These are phyloP conservation scores for Saussurea involucrata DNA, from an alignment of 129 eudicot species.

Conservation along the genomic window DNA sequence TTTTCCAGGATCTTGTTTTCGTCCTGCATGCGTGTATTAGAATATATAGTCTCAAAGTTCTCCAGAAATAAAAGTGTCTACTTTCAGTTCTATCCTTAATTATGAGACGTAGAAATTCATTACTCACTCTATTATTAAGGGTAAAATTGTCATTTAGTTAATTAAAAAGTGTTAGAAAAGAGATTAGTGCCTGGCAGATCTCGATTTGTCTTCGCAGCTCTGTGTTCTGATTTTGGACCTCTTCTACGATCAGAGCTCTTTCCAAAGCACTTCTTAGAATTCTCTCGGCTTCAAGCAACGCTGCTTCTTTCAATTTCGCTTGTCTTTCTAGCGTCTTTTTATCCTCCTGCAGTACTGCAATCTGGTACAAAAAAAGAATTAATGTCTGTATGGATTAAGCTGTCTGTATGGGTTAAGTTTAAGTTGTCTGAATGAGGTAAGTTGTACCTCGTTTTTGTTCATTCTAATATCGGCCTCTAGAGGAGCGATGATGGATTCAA, in stretches of 20 bases:
- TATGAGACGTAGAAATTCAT: not conserved
- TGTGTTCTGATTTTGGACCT: conserved; percentile 79
- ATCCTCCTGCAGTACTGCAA: conserved; percentile 68
- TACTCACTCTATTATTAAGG: not conserved
- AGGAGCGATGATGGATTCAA: conserved; percentile 84
- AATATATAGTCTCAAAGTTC: not conserved
- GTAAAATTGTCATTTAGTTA: not conserved
- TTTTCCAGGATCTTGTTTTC: conserved; percentile 87
- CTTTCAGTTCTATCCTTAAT: not conserved
- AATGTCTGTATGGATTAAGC: too few relatives aligned
- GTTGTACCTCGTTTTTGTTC: conserved; percentile 73
- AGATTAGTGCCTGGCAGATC: conserved; percentile 60
- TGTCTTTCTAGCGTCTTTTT: conserved; percentile 79
- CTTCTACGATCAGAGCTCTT: conserved; percentile 84
- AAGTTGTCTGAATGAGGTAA: not conserved
- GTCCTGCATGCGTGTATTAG: conserved; percentile 43
- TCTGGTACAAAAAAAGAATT: conserved; percentile 30
- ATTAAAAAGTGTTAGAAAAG: not conserved
- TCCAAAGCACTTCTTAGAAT: conserved; percentile 90
- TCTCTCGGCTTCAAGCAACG: conserved; percentile 82
- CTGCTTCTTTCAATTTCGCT: conserved; percentile 82
- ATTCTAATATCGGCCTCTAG: conserved; percentile 84
- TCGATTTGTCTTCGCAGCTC: conserved; percentile 85
- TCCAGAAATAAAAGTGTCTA: not conserved
- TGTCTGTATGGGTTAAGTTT: too few relatives aligned